Conservation (phyloP, 2,329 filamentous ascomycete species). For the Setomelanomma holmii region DNA sequence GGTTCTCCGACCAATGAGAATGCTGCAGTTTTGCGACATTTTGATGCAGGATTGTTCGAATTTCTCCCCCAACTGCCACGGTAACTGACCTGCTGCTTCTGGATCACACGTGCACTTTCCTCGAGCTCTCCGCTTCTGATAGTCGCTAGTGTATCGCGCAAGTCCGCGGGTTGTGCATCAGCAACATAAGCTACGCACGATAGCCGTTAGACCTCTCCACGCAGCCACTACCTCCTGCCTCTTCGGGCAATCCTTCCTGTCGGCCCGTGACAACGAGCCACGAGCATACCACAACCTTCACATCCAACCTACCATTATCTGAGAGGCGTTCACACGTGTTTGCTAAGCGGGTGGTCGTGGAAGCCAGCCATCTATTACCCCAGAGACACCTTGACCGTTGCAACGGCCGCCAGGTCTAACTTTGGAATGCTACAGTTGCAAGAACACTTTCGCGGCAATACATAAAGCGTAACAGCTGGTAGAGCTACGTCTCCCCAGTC, state of each 20-base stretch:
- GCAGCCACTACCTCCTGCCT: constrained; percentile 8
- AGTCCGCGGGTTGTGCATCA: background rate
- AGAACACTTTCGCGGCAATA: too few relatives aligned
- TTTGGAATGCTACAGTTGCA: too few relatives aligned
- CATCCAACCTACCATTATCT: background rate
- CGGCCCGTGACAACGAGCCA: background rate
- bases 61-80: constrained; percentile 12
- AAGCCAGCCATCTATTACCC: too few relatives aligned
- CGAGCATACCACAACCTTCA: background rate
- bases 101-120: constrained; percentile 10
- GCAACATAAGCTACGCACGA: background rate
- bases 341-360: too few relatives aligned
- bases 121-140: background rate
- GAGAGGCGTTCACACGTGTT: too few relatives aligned
- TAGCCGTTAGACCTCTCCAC: background rate
- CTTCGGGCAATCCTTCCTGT: constrained; percentile 7
- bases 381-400: too few relatives aligned
- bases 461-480: too few relatives aligned
- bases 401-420: too few relatives aligned
- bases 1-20: constrained; percentile 11
- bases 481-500: too few relatives aligned
- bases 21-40: constrained; percentile 3
- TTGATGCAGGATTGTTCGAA: constrained; percentile 19
- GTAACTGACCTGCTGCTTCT: constrained; percentile 24
- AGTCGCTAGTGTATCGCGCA: constrained; percentile 5